phyloP scores from a whole-genome alignment of 257 asterid species.

The Fraxinus pennsylvanica region DNA sequence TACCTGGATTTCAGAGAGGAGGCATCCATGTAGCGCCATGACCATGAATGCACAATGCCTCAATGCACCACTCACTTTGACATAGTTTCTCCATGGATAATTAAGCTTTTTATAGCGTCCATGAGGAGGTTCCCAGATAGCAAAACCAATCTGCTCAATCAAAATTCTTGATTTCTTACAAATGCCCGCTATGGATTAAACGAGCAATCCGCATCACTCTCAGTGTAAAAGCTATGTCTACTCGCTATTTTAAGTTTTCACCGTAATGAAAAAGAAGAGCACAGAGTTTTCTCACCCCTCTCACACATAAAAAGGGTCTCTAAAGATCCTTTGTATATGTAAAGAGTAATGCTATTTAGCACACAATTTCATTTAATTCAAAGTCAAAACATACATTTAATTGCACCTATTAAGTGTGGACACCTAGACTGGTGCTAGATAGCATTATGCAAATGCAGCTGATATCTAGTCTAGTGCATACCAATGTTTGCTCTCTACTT shows the following conservation, averaged over 20 bases:
- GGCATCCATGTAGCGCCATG: constrained; percentile 56
- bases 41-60: constrained; percentile 59
- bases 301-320: no score
- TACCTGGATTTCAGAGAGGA: constrained; percentile 57
- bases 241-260: no score
- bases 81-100: constrained; percentile 47
- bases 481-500: constrained; percentile 46
- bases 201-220: background rate
- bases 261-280: no score
- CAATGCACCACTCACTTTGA: constrained; percentile 44
- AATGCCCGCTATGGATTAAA: background rate
- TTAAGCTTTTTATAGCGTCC: constrained; percentile 44
- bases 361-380: no score
- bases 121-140: constrained; percentile 60
- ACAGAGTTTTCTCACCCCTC: no score
- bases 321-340: no score
- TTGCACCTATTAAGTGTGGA: no score
- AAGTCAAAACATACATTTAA: no score
- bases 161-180: background rate
- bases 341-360: no score
- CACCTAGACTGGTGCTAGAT: no score
- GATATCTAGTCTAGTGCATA: constrained; percentile 4
- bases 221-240: no score
- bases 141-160: constrained; percentile 44
- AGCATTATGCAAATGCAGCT: no score